Conservation (phyloP, 805 yeast genomes). For the Wickerhamomyces pijperi region DNA sequence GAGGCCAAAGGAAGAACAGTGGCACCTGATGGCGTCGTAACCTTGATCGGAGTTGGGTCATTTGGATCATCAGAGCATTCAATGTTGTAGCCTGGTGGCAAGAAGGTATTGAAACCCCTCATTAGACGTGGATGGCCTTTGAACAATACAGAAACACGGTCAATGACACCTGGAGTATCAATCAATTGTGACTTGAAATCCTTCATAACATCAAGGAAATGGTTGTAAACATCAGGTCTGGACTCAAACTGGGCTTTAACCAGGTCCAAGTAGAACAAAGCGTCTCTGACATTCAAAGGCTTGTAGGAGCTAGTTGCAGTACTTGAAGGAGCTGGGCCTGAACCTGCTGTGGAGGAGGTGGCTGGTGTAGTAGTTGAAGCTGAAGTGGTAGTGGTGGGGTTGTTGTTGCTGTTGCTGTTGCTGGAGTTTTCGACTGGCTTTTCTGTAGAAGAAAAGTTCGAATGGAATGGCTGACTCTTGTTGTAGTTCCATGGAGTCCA, state of each 20-base stretch:
- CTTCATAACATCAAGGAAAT: conserved; percentile 95
- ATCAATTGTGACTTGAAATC: conserved; percentile 94
- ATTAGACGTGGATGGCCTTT: conserved; percentile 89
- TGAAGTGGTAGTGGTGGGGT: too few species aligned
- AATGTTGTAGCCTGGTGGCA: conserved; percentile 93
- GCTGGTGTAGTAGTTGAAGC: too few species aligned
- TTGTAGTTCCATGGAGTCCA: too few species aligned
- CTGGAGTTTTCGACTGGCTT: too few species aligned
- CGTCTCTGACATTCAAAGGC: conserved; percentile 93
- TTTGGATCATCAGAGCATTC: conserved; percentile 84
- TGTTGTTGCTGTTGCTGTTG: too few species aligned
- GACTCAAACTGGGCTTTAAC: conserved; percentile 86
- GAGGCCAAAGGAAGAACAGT: conserved; percentile 32
- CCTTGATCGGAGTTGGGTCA: conserved; percentile 87
- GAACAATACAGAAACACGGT: conserved; percentile 82
- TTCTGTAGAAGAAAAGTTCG: too few species aligned
- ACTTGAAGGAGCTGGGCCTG: too few species aligned
- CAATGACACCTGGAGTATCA: conserved; percentile 98
- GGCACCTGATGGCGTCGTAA: conserved; percentile 92
- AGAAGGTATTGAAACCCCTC: conserved; percentile 94
- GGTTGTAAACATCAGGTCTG: conserved; percentile 93
- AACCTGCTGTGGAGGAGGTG: too few species aligned
- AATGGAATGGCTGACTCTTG: too few species aligned
- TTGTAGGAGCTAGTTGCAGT: conserved; percentile 31
- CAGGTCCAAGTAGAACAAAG: conserved; percentile 88